Evolutionary conservation across 2,329 filamentous ascomycete species (phyloP), one percentile per base, ranked within the genome.

Genomic region (Microcyclospora tardicrescens): DNA sequence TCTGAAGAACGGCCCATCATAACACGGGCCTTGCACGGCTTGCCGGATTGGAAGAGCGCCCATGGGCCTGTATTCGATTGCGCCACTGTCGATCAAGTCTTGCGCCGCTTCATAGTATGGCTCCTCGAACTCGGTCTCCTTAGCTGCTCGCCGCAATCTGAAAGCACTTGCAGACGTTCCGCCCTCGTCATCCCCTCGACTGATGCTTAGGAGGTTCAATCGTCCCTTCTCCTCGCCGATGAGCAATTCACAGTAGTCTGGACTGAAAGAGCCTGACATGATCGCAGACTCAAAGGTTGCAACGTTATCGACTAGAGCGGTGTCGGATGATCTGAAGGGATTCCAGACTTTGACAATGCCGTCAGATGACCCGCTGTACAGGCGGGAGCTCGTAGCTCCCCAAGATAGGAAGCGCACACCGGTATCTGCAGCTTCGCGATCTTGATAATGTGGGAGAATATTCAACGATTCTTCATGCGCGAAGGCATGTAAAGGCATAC

Each of bases 301-400:
- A 1, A 72, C 54, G 42, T 78, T 66, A n/a, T 64, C 59, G 15
- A 75, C 55, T 28, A 69, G 63, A 0, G 63, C 64, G 53, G 77
- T 66, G 33, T 71, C 62, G 0, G 63, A 53, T 1, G 71, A 62
- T 9, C 63, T 62, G 33, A 68, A 65, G 2, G 75, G 67, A 50
- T 79, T 67, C 75, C 75, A 79, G 2, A 62, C 60, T 42, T 76
- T 77, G 30, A 79, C 58, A 0, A 71, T 58, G 2, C 75, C 75
- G 50, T 79, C 75, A 4, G 74, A 77, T 5, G 70, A 71, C 12
- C 74, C 75, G 16, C 70, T 75, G 52, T 72, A 77, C 8, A 79
- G 61, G 1, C 71, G 61, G 6, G 65, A 63, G 13, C 65, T 59
- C 5, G 63, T 65, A 3, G 66, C 56, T 6, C 69, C 72, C 75